phyloP scores from a whole-genome alignment of 345 rosid species.

The Citrus sp. region DNA sequence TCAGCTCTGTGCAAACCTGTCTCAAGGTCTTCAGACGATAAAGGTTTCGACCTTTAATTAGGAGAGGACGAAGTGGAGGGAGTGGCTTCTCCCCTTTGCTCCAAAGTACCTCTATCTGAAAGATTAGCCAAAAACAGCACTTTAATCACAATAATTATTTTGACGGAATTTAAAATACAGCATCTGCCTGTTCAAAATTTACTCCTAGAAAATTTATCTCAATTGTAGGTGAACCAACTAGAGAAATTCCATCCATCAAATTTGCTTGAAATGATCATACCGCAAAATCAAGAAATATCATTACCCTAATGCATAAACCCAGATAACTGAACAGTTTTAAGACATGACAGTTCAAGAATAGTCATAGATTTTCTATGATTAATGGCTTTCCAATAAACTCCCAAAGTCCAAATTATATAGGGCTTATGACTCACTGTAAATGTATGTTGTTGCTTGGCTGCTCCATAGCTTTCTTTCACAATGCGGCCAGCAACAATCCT shows the following conservation, averaged over 20 bases:
- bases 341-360: neutral
- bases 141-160: neutral
- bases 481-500: constrained; percentile 53
- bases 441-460: constrained; percentile 72
- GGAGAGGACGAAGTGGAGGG: constrained; percentile 56
- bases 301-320: neutral
- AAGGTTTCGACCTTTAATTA: constrained; percentile 62
- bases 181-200: neutral
- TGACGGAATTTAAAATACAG: neutral
- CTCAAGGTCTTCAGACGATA: constrained; percentile 49
- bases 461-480: constrained; percentile 65
- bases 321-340: neutral
- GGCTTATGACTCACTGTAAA: constrained; percentile 44
- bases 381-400: neutral
- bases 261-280: neutral
- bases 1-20: constrained; percentile 33
- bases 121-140: neutral
- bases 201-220: neutral
- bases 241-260: neutral
- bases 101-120: constrained; percentile 56
- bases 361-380: neutral
- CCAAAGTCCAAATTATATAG: neutral
- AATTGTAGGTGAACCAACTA: neutral
- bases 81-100: constrained; percentile 58
- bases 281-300: neutral